These are phyloP conservation scores for Boletus subcaerulescens DNA, from an alignment of 768 basidiomycete species.

Conservation along the genomic window DNA sequence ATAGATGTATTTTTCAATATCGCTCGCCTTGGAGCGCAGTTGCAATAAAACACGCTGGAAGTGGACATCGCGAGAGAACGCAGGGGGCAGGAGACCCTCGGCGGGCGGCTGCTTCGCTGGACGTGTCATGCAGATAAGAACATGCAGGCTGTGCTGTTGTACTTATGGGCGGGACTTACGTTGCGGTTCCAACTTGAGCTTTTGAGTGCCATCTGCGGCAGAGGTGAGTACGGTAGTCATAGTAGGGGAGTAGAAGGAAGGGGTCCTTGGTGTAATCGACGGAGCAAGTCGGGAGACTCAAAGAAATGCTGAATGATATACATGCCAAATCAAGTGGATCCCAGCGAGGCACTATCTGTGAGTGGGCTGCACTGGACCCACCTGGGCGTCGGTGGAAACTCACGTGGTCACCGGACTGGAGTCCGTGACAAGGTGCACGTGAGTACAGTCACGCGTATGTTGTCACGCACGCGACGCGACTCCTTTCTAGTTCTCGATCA, in stretches of 20 bases:
- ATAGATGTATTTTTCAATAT: slow-evolving; percentile 84
- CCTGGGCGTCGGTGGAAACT: neutral
- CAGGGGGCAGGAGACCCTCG: slow-evolving; percentile 62
- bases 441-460: slow-evolving; percentile 16
- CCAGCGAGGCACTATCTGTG: neutral
- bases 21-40: slow-evolving; percentile 68
- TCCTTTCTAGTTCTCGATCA: neutral
- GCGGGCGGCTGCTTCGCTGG: slow-evolving; percentile 43
- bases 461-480: slow-evolving; percentile 12
- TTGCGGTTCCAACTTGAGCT: slow-evolving; percentile 57
- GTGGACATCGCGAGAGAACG: slow-evolving; percentile 52
- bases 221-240: slow-evolving; percentile 64
- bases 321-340: slow-evolving; percentile 1
- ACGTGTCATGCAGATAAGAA: neutral
- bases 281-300: slow-evolving; percentile 9
- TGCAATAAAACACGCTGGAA: slow-evolving; percentile 61
- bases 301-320: neutral
- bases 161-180: slow-evolving; percentile 34
- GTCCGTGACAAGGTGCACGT: slow-evolving; percentile 7
- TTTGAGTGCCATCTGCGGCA: slow-evolving; percentile 59
- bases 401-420: neutral
- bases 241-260: neutral
- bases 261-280: neutral
- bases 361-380: neutral
- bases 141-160: neutral